These are phyloP conservation scores for Diutina neorugosa DNA, from an alignment of 1,139 yeast species.

Conservation along the genomic window DNA sequence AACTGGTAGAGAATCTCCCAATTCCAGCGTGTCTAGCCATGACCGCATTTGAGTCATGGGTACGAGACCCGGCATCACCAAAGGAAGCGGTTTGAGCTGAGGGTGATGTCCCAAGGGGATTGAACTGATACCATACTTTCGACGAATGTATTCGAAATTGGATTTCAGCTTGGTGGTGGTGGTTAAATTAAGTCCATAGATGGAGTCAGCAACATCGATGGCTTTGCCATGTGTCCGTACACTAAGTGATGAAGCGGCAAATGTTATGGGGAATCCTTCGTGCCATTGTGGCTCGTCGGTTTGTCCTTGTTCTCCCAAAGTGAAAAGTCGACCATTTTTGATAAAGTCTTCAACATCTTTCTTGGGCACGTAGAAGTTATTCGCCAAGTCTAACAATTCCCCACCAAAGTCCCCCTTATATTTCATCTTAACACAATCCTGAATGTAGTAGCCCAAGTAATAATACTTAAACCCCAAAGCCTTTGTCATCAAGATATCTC, in stretches of 20 bases:
- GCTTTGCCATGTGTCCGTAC: not conserved
- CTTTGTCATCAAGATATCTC: constrained; percentile 50
- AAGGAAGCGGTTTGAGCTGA: constrained; percentile 10
- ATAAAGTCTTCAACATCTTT: constrained; percentile 19
- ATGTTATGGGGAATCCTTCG: not conserved
- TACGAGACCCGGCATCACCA: constrained; percentile 9
- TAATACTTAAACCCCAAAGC: constrained; percentile 35
- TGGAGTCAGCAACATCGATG: constrained; percentile 16
- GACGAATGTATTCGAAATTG: constrained; percentile 12
- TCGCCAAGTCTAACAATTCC: constrained; percentile 45
- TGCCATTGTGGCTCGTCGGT: not conserved
- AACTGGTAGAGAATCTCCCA: constrained; percentile 12
- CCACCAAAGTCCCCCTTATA: constrained; percentile 77
- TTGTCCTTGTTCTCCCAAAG: not conserved
- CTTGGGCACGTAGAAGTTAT: constrained; percentile 33
- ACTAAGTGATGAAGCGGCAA: not conserved
- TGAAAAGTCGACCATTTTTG: constrained; percentile 29
- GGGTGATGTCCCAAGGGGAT: not conserved
- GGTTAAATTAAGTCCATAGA: constrained; percentile 18
- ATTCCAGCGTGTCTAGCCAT: constrained; percentile 12
- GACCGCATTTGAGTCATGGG: constrained; percentile 35
- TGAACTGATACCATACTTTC: constrained; percentile 19
- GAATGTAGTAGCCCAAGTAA: constrained; percentile 68
- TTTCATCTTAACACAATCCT: constrained; percentile 70
- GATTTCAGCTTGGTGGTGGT: constrained; percentile 15